phyloP scores from a whole-genome alignment of 768 basidiomycete species.

The Mycena sanguinolenta region DNA sequence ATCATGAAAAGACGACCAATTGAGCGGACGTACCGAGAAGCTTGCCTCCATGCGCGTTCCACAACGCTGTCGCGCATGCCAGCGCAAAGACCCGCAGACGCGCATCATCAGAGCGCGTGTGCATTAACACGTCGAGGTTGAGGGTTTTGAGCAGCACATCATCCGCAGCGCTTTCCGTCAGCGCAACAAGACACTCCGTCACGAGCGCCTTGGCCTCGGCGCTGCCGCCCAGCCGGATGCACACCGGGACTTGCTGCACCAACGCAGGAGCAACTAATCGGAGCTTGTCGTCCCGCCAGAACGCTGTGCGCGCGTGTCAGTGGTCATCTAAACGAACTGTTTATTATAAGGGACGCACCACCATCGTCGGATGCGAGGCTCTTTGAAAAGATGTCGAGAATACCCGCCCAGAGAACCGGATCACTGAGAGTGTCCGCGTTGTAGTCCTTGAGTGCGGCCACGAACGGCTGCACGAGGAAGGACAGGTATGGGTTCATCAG shows the following conservation, averaged over 20 bases:
- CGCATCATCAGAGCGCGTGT: conserved; percentile 87
- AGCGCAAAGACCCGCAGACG: conserved; percentile 80
- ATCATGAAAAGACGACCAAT: background rate
- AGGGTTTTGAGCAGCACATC: conserved; percentile 82
- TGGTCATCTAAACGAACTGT: conserved; percentile 6
- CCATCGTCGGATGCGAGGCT: conserved; percentile 85
- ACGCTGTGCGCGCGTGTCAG: conserved; percentile 61
- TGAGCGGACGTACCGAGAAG: conserved; percentile 64
- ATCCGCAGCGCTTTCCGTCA: conserved; percentile 66
- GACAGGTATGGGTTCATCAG: conserved; percentile 95
- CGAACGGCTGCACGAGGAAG: conserved; percentile 76
- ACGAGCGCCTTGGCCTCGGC: conserved; percentile 55
- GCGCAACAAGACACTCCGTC: conserved; percentile 66
- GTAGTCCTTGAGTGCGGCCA: conserved; percentile 71
- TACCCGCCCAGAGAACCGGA: conserved; percentile 70
- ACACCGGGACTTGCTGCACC: conserved; percentile 74
- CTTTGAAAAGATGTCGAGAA: conserved; percentile 74
- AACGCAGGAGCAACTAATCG: conserved; percentile 71
- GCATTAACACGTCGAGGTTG: conserved; percentile 89
- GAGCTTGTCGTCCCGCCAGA: conserved; percentile 91
- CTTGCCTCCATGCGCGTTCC: conserved; percentile 83
- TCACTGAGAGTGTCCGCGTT: conserved; percentile 48
- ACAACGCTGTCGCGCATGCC: conserved; percentile 75
- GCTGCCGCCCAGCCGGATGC: conserved; percentile 51
- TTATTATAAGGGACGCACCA: conserved; percentile 63